Evolutionary conservation across 2,329 filamentous ascomycete genomes (phyloP).

Genomic region (Hypocrella siamensis): DNA sequence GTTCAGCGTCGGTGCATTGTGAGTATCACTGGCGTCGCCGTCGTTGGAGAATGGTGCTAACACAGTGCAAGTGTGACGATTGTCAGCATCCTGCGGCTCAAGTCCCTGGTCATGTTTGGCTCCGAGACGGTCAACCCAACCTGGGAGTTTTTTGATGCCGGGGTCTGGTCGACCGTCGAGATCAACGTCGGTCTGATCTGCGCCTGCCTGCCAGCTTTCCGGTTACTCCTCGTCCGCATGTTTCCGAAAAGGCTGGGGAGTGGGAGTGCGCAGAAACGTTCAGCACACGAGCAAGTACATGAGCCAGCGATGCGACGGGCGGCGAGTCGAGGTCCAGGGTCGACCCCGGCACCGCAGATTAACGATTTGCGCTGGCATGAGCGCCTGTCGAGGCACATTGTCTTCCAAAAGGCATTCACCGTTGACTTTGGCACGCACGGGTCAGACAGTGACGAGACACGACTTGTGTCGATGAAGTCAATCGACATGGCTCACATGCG

Average conservation of each 20-base stretch:
- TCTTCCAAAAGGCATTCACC: no score
- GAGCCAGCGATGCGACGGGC: no score
- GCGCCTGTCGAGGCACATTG: no score
- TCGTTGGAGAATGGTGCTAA: neutral
- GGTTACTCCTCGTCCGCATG: slow-evolving; percentile 18
- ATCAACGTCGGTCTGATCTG: slow-evolving; percentile 23
- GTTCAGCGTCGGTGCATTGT: slow-evolving; percentile 34
- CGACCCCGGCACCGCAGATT: no score
- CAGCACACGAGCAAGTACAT: no score
- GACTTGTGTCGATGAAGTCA: no score
- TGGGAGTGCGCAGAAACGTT: no score
- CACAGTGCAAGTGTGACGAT: slow-evolving; percentile 15
- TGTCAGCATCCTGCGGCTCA: slow-evolving; percentile 21
- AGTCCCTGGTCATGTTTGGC: slow-evolving; percentile 15
- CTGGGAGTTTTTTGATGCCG: slow-evolving; percentile 17
- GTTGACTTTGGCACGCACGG: no score
- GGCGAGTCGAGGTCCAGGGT: no score
- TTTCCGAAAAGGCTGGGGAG: slow-evolving; percentile 20
- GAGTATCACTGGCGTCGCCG: slow-evolving; percentile 8
- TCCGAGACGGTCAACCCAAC: slow-evolving; percentile 15
- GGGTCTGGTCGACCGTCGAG: slow-evolving; percentile 21
- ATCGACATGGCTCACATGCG: no score
- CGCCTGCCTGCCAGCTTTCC: slow-evolving; percentile 21
- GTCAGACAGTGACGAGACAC: no score
- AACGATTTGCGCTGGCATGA: no score